A percentile compares a stretch with the other conserved stretches of the same genome.
Evolutionary conservation across 768 basidiomycete genomes (phyloP).

Genomic region (Mrakia gelida): DNA sequence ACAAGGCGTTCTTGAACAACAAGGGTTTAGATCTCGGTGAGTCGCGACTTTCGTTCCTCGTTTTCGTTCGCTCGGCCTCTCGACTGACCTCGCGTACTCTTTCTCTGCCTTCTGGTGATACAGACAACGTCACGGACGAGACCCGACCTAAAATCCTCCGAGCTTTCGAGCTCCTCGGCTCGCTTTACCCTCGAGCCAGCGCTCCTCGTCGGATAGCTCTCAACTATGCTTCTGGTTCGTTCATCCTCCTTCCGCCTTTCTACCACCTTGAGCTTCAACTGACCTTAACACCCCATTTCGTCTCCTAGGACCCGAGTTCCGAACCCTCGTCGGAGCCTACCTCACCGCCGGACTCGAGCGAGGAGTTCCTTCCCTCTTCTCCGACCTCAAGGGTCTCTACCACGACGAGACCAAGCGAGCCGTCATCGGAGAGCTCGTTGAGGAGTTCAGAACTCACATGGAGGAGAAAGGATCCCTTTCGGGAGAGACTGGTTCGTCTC

Average conservation of each 20-base stretch:
- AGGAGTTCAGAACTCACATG: slow-evolving; percentile 49
- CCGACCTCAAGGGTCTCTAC: slow-evolving; percentile 85
- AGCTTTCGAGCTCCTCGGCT: slow-evolving; percentile 58
- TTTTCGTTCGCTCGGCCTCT: neutral
- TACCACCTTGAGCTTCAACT: too few species aligned
- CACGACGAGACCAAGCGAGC: slow-evolving; percentile 59
- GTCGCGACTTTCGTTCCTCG: slow-evolving; percentile 33
- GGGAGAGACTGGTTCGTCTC: slow-evolving; percentile 23
- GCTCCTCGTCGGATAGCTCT: slow-evolving; percentile 73
- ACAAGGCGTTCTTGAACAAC: slow-evolving; percentile 63
- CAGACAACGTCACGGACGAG: slow-evolving; percentile 52
- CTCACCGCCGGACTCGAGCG: slow-evolving; percentile 65
- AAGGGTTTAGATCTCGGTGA: slow-evolving; percentile 64
- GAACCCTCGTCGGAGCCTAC: slow-evolving; percentile 60
- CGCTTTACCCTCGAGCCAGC: slow-evolving; percentile 61
- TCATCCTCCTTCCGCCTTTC: neutral
- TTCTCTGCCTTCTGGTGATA: neutral
- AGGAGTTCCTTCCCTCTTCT: slow-evolving; percentile 88
- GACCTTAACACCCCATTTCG: neutral
- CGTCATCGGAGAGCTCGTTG: slow-evolving; percentile 64
- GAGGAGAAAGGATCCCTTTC: slow-evolving; percentile 32
- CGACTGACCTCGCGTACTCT: neutral
- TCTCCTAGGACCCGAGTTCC: slow-evolving; percentile 63
- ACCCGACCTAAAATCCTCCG: slow-evolving; percentile 55
- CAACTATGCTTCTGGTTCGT: slow-evolving; percentile 56